Conservation (phyloP, 495 filamentous ascomycete species). For the Penicillium arizonense region DNA sequence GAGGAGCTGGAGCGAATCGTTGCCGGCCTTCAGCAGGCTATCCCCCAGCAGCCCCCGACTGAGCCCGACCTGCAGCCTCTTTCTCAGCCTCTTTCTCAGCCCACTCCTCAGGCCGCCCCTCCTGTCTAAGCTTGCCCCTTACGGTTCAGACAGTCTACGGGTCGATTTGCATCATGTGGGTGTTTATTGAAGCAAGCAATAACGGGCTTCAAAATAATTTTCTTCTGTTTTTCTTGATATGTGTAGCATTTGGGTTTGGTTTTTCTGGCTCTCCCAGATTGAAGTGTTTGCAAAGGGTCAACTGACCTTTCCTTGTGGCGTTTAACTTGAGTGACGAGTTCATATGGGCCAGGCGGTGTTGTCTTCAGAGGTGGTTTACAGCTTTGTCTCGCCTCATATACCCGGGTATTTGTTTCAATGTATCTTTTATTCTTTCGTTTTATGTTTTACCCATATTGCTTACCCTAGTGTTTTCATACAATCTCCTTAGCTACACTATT, state of each 20-base stretch:
- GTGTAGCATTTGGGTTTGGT: constrained; percentile 17
- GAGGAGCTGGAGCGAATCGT: constrained; percentile 47
- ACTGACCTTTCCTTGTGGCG: constrained; percentile 14
- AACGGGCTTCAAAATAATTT: constrained; percentile 3
- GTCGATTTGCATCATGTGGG: constrained; percentile 17
- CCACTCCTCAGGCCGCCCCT: constrained; percentile 18
- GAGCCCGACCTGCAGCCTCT: constrained; percentile 17
- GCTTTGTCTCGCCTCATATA: constrained; percentile 22
- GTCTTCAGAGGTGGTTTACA: constrained; percentile 17
- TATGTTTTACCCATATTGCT: no score
- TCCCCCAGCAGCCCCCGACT: constrained; percentile 30
- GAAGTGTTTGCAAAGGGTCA: background rate
- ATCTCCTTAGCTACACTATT: background rate
- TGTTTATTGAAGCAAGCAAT: constrained; percentile 13
- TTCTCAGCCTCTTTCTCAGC: constrained; percentile 12
- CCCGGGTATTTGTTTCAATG: constrained; percentile 19
- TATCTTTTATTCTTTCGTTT: constrained; percentile 4
- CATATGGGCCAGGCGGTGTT: constrained; percentile 23
- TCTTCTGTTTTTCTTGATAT: constrained; percentile 3
- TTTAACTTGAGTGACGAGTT: constrained; percentile 21
- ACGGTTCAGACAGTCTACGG: background rate
- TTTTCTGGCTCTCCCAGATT: background rate
- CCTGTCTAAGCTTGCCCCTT: constrained; percentile 10
- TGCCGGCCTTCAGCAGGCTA: constrained; percentile 40
- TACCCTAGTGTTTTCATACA: background rate